A percentile compares a stretch with the other conserved stretches of the same genome.
phyloP scores from a whole-genome alignment of 495 filamentous ascomycete species.

The Cudoniella acicularis region DNA sequence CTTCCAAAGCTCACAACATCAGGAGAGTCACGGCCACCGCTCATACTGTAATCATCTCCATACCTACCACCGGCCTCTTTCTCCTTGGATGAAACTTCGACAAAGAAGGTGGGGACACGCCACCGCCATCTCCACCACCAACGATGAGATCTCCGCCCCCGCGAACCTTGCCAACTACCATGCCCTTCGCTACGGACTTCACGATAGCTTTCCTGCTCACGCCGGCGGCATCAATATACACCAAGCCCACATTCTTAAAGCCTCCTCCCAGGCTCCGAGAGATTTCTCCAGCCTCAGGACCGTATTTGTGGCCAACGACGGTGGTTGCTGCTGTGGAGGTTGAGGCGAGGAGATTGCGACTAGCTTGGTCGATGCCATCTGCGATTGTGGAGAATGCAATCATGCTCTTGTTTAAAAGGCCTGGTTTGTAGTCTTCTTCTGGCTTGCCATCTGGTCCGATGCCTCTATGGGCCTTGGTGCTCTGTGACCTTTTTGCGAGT shows the following conservation, averaged over 20 bases:
- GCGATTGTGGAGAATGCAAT: slow-evolving; percentile 96
- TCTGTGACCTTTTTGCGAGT: slow-evolving; percentile 53
- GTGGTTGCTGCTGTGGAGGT: slow-evolving; percentile 72
- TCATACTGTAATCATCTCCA: slow-evolving; percentile 23
- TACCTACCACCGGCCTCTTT: slow-evolving; percentile 16
- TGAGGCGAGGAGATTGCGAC: slow-evolving; percentile 67
- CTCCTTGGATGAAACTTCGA: slow-evolving; percentile 9
- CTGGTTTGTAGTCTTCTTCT: slow-evolving; percentile 72
- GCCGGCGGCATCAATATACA: slow-evolving; percentile 96
- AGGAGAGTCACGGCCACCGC: slow-evolving; percentile 21
- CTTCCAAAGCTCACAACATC: slow-evolving; percentile 35
- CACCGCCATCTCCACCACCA: slow-evolving; percentile 71
- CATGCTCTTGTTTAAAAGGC: slow-evolving; percentile 87
- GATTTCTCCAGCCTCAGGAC: slow-evolving; percentile 74
- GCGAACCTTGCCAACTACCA: slow-evolving; percentile 86
- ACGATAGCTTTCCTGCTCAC: slow-evolving; percentile 85
- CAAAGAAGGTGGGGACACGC: background rate
- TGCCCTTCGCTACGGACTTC: slow-evolving; percentile 94
- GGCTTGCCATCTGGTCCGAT: slow-evolving; percentile 61
- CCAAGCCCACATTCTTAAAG: slow-evolving; percentile 90
- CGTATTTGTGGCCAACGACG: slow-evolving; percentile 81
- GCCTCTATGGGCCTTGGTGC: slow-evolving; percentile 41
- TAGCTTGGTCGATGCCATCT: slow-evolving; percentile 86
- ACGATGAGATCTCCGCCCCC: slow-evolving; percentile 84
- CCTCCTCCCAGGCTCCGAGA: slow-evolving; percentile 72